Percentiles rank a stretch among this genome's conserved stretches.
phyloP scores from a whole-genome alignment of 2,329 filamentous ascomycete genomes.

The Curvularia eragrostidis region DNA sequence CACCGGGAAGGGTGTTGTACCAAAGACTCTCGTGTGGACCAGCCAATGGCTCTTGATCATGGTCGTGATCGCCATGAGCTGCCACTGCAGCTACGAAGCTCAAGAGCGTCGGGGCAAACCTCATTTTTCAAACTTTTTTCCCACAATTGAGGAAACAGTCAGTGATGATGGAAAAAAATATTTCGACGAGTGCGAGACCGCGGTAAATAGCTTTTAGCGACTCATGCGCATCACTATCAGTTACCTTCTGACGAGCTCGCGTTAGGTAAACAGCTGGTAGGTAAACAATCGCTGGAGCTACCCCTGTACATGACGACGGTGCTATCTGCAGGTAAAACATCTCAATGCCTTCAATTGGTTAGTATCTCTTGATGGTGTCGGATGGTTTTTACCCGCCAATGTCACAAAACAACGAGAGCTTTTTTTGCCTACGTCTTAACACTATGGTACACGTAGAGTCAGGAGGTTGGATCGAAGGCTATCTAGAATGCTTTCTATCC shows the following conservation, averaged over 20 bases:
- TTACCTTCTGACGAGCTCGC: constrained; percentile 36
- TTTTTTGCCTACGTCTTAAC: background rate
- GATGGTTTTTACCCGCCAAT: constrained; percentile 16
- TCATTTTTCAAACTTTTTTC: constrained; percentile 31
- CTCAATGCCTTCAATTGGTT: constrained; percentile 30
- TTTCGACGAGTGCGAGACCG: constrained; percentile 15
- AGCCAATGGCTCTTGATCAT: constrained; percentile 65
- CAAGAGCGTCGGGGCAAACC: constrained; percentile 33
- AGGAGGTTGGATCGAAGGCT: background rate
- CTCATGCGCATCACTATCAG: constrained; percentile 33
- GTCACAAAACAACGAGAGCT: background rate
- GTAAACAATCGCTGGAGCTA: constrained; percentile 44
- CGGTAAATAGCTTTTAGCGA: constrained; percentile 31
- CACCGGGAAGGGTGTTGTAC: constrained; percentile 83
- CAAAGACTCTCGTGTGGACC: constrained; percentile 78
- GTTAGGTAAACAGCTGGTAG: constrained; percentile 49
- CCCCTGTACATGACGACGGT: constrained; percentile 29
- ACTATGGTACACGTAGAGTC: background rate
- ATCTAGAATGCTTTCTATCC: background rate
- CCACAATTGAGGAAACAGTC: constrained; percentile 4
- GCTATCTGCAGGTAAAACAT: constrained; percentile 32
- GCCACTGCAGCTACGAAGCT: constrained; percentile 58
- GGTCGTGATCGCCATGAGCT: constrained; percentile 66
- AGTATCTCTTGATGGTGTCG: constrained; percentile 16
- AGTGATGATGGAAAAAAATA: constrained; percentile 9